A percentile compares a stretch with the other conserved stretches of the same genome.
phyloP scores from a whole-genome alignment of 345 rosid genomes.

The Eucalyptus caleyi region DNA sequence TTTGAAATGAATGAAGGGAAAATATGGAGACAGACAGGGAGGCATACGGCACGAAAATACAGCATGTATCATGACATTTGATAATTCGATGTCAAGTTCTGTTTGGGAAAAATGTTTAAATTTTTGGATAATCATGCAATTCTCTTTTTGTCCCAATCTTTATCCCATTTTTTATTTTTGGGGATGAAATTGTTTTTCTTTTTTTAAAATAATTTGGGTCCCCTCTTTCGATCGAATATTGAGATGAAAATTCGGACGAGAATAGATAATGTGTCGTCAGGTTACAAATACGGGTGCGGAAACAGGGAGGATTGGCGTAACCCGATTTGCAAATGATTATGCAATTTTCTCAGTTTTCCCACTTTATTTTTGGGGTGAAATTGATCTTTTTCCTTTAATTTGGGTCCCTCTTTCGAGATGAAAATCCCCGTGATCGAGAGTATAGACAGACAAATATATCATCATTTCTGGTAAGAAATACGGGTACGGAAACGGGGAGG shows the following conservation, averaged over 20 bases:
- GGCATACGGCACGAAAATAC: background rate
- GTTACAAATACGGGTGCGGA: accelerated
- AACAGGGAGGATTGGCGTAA: accelerated
- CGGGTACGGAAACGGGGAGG: accelerated
- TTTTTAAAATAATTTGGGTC: background rate
- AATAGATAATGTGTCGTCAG: no score
- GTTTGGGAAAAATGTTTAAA: background rate
- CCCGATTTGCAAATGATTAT: background rate
- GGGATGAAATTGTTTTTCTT: background rate
- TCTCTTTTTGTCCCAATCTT: background rate
- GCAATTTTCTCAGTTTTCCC: background rate
- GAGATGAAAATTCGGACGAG: background rate
- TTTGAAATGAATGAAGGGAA: background rate
- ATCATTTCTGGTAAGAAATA: accelerated
- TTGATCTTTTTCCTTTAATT: background rate
- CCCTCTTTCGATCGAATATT: background rate
- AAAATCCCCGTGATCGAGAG: accelerated
- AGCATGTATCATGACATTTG: background rate
- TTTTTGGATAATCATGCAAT: background rate
- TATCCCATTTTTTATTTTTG: background rate
- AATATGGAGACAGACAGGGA: background rate
- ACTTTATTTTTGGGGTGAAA: background rate
- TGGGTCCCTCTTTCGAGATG: background rate
- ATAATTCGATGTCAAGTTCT: background rate
- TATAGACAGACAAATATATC: accelerated